These are phyloP conservation scores for Fusarium caatingaense DNA, from an alignment of 2,329 filamentous ascomycete species.

Conservation along the genomic window DNA sequence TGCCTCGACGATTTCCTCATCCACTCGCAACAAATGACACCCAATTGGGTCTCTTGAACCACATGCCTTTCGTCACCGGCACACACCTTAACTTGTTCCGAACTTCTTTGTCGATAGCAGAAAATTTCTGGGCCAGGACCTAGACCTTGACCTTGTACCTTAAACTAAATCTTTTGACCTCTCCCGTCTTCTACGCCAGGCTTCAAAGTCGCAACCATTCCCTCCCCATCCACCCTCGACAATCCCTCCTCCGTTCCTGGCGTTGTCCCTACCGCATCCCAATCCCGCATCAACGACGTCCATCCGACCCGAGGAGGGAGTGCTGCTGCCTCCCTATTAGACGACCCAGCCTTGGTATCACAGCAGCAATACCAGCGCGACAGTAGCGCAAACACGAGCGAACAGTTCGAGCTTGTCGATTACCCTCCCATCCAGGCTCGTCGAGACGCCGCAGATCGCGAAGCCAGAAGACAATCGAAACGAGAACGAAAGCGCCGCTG, in stretches of 20 bases:
- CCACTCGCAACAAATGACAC: conserved; percentile 27
- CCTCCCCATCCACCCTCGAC: conserved; percentile 41
- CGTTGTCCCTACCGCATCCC: conserved; percentile 41
- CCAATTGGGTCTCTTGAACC: conserved; percentile 35
- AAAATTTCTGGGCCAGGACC: conserved; percentile 9
- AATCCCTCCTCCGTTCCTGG: conserved; percentile 56
- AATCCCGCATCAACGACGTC: conserved; percentile 35
- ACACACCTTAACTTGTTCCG: conserved; percentile 18
- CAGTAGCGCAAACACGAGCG: conserved; percentile 18
- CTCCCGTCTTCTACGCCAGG: background rate
- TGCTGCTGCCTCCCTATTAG: conserved; percentile 28
- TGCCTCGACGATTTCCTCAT: conserved; percentile 34
- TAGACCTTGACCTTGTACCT: background rate
- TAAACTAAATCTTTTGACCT: background rate
- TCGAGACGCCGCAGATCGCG: conserved; percentile 47
- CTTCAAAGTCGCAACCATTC: conserved; percentile 51
- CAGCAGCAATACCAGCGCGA: conserved; percentile 13
- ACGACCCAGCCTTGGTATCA: conserved; percentile 15
- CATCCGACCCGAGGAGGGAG: conserved; percentile 53
- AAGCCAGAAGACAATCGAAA: conserved; percentile 56
- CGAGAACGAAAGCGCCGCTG: conserved; percentile 72
- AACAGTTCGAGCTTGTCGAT: conserved; percentile 57
- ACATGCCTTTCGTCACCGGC: conserved; percentile 31
- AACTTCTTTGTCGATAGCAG: conserved; percentile 5
- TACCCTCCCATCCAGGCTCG: conserved; percentile 51